Evolutionary conservation across 768 basidiomycete species (phyloP), one percentile per base, ranked within the genome.

Genomic region (Coprinopsis marcescibilis): DNA sequence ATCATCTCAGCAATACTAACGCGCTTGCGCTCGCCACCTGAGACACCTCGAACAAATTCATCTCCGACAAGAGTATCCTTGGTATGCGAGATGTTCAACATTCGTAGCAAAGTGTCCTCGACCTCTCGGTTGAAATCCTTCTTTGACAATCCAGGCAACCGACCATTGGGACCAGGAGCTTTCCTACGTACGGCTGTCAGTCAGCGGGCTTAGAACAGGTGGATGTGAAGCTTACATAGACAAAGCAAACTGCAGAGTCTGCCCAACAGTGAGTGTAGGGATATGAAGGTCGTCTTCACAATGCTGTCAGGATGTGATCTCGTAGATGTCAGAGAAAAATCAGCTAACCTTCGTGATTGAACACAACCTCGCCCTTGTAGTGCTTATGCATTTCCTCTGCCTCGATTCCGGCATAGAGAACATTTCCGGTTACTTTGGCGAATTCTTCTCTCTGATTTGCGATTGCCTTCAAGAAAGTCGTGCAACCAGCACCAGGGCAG

Each of bases 271-370:
- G 15, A 96, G 73, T 6, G 85, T 87, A 2, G 90, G 85, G 57
- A 93, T 86, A 59, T 93, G 89, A 8, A 87, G 69, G 60, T 94
- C 89, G 58, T 91, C 89, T 65, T 89, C 89, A 0, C 77, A 83
- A 61, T 89, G 91, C 43, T 78, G 77, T 1, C n/a, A n/a, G n/a
- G n/a, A n/a, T n/a, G n/a, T n/a, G n/a, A n/a, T n/a, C n/a, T n/a
- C n/a, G n/a, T n/a, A n/a, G n/a, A n/a, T n/a, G n/a, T n/a, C n/a
- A n/a, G n/a, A n/a, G n/a, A n/a, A n/a, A n/a, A n/a, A n/a, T n/a
- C n/a, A n/a, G n/a, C n/a, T n/a, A n/a, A n/a, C n/a, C n/a, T n/a
- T n/a, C n/a, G n/a, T n/a, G n/a, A n/a, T n/a, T n/a, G n/a, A n/a
- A n/a, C n/a, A n/a, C n/a, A n/a, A 89, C 81, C 58, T 89, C 89